These are phyloP conservation scores for Suhomyces tanzawaensis DNA, from an alignment of 805 yeast species.

Conservation along the genomic window DNA sequence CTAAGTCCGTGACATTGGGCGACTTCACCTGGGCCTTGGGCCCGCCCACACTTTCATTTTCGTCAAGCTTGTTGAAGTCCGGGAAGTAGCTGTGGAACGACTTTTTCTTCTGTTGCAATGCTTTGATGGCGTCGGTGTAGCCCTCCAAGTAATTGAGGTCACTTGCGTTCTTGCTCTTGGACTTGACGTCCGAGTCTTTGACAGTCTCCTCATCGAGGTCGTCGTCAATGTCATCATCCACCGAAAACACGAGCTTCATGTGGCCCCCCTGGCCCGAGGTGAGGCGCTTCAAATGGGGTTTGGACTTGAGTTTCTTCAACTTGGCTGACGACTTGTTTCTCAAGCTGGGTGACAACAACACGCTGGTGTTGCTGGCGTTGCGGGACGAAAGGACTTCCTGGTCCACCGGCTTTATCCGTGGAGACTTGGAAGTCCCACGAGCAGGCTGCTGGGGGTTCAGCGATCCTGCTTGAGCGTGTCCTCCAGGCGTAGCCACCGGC, in stretches of 20 bases:
- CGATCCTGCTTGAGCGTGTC: too few relatives aligned
- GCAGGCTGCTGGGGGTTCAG: background rate
- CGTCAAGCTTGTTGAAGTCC: conserved; percentile 7
- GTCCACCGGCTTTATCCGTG: conserved; percentile 1
- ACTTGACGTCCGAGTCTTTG: conserved; percentile 35
- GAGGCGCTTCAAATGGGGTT: conserved; percentile 33
- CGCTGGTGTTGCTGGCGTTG: conserved; percentile 8
- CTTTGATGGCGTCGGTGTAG: conserved; percentile 63
- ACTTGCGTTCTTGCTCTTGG: conserved; percentile 10
- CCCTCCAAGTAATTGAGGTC: conserved; percentile 61
- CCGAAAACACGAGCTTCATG: conserved; percentile 56
- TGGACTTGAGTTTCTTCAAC: conserved; percentile 20
- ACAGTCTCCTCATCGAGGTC: conserved; percentile 42
- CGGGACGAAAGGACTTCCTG: background rate
- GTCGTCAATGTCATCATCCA: conserved; percentile 79
- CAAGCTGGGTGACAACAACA: conserved; percentile 14
- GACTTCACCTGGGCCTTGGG: background rate
- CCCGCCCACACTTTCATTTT: background rate
- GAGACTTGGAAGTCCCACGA: background rate
- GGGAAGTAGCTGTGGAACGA: conserved; percentile 5
- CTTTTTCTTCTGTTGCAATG: conserved; percentile 24
- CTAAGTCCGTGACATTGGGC: background rate
- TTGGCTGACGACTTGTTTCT: conserved; percentile 14
- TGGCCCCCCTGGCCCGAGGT: conserved; percentile 14
- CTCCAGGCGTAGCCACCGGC: too few relatives aligned